A percentile compares a stretch with the other conserved stretches of the same genome.
Evolutionary conservation across 768 basidiomycete genomes (phyloP).

Genomic region (Roridomyces roridus): DNA sequence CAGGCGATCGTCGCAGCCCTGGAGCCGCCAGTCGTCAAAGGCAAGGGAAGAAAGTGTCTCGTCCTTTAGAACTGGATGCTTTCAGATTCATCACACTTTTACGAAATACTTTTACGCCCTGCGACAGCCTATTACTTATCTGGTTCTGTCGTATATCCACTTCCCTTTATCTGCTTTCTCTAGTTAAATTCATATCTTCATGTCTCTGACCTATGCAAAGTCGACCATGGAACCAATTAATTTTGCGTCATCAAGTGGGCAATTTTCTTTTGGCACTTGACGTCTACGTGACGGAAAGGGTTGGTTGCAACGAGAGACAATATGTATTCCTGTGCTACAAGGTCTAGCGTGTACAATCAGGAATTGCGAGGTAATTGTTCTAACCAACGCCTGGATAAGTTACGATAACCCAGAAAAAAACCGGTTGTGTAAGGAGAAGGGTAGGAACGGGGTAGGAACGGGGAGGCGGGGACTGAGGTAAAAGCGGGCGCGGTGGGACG

Average conservation of each 20-base stretch:
- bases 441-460: not conserved
- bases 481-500: not conserved
- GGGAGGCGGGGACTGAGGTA: not conserved
- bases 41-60: constrained; percentile 79
- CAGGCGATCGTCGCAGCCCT: constrained; percentile 98
- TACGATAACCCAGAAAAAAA: not conserved
- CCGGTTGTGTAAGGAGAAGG: not conserved
- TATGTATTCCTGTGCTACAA: not conserved
- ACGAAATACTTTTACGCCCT: constrained; percentile 45
- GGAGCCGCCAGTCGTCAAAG: constrained; percentile 93
- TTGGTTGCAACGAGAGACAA: too few relatives aligned
- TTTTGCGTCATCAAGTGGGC: not conserved
- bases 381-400: constrained; percentile 6
- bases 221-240: constrained; percentile 1
- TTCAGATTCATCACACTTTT: constrained; percentile 34
- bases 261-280: too few relatives aligned
- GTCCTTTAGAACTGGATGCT: constrained; percentile 61
- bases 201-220: constrained; percentile 15
- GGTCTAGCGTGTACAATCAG: not conserved
- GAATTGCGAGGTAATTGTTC: constrained; percentile 13
- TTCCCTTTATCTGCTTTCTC: constrained; percentile 41
- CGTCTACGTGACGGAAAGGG: too few relatives aligned
- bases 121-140: constrained; percentile 47
- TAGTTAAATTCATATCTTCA: constrained; percentile 48
- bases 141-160: constrained; percentile 30